These are phyloP conservation scores for Hura crepitans DNA, from an alignment of 441 rosid genomes.

Conservation along the genomic window DNA sequence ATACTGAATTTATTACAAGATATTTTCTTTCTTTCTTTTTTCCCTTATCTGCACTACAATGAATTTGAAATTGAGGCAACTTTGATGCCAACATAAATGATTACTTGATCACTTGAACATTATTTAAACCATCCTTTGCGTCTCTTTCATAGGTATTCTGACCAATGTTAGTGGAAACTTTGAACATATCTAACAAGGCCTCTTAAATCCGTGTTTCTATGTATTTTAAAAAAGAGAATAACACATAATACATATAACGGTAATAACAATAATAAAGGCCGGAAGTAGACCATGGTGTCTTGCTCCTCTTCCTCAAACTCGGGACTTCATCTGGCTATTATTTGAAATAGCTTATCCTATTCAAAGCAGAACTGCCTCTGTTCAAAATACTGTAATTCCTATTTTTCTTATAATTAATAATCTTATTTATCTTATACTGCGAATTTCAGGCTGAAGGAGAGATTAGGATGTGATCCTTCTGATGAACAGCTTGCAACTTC, in stretches of 20 bases:
- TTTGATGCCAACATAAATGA: not conserved
- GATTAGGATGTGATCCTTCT: conserved; percentile 84
- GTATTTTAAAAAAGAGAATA: too few species aligned
- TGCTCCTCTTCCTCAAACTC: not conserved
- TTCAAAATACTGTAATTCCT: not conserved
- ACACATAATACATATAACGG: too few species aligned
- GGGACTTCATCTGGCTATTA: not conserved
- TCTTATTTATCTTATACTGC: not conserved
- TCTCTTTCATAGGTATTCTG: too few species aligned
- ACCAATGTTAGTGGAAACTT: too few species aligned
- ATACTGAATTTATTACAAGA: not conserved
- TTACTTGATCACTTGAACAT: too few species aligned
- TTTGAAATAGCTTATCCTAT: not conserved
- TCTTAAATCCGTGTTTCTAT: not conserved
- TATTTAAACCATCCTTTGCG: too few species aligned
- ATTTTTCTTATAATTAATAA: not conserved
- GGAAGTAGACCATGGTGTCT: too few species aligned
- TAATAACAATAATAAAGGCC: too few species aligned
- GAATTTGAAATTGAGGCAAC: not conserved
- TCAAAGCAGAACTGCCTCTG: not conserved
- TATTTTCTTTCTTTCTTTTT: not conserved
- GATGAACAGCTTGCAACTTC: conserved; percentile 78
- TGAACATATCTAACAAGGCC: not conserved
- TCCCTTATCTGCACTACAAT: not conserved
- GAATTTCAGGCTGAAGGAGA: conserved; percentile 60